phyloP scores from a whole-genome alignment of 2,329 filamentous ascomycete species.

The Pseudogymnoascus sp. region DNA sequence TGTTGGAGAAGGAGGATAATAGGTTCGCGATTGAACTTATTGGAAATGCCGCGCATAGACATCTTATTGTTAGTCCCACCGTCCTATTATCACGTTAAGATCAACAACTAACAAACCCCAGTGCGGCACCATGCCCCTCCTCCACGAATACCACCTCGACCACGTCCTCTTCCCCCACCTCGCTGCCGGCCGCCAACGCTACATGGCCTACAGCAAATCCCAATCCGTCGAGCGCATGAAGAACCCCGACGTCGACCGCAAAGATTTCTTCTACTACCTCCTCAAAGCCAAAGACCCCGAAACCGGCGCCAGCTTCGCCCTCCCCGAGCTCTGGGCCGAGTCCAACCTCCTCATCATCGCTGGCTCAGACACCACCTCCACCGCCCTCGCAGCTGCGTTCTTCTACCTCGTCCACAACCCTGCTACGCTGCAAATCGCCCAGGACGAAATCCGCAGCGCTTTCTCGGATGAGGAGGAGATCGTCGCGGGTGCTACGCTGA shows the following conservation, averaged over 20 bases:
- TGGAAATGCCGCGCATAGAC: conserved; percentile 59
- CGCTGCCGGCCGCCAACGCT: conserved; percentile 58
- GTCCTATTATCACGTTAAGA: not conserved
- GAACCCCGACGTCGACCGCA: conserved; percentile 52
- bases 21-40: conserved; percentile 61
- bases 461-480: conserved; percentile 31
- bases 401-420: conserved; percentile 35
- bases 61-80: conserved; percentile 49
- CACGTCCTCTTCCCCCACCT: conserved; percentile 61
- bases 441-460: conserved; percentile 19
- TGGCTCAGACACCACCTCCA: conserved; percentile 35
- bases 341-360: conserved; percentile 20
- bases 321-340: conserved; percentile 27
- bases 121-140: conserved; percentile 65
- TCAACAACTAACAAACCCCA: conserved; percentile 26
- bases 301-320: conserved; percentile 43
- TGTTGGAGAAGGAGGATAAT: conserved; percentile 45
- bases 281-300: conserved; percentile 65
- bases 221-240: conserved; percentile 62
- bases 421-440: conserved; percentile 25
- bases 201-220: conserved; percentile 63
- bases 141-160: conserved; percentile 60
- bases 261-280: conserved; percentile 71
- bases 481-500: conserved; percentile 27
- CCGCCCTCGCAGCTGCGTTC: conserved; percentile 30